phyloP scores from a whole-genome alignment of 2,329 filamentous ascomycete genomes.

The Sporothrix luriei region DNA sequence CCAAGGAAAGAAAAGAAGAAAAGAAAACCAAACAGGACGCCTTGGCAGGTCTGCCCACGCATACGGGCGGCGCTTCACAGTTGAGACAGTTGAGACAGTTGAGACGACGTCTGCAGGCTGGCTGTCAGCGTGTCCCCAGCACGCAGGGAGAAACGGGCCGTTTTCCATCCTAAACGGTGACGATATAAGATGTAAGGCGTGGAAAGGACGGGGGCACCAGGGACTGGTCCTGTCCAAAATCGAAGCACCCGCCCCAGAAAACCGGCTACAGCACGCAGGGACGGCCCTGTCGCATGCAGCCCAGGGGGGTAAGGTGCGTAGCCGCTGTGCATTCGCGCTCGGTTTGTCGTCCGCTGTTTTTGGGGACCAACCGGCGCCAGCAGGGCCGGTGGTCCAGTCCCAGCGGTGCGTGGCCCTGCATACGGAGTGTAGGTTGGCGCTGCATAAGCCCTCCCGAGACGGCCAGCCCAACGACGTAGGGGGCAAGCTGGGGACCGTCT shows the following conservation, averaged over 20 bases:
- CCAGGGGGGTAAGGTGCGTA: constrained; percentile 25
- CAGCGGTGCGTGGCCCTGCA: constrained; percentile 1
- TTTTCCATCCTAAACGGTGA: constrained; percentile 22
- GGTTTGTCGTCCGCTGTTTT: no score
- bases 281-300: constrained; percentile 11
- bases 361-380: no score
- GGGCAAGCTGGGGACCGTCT: background rate
- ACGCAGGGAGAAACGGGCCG: constrained; percentile 20
- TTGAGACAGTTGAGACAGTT: no score
- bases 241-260: background rate
- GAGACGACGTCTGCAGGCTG: background rate
- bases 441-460: constrained; percentile 2
- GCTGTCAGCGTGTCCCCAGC: background rate
- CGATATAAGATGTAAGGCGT: background rate
- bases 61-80: background rate
- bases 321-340: constrained; percentile 31
- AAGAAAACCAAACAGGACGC: no score
- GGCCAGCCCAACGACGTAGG: no score
- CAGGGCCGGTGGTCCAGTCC: background rate
- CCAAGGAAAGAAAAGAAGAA: background rate
- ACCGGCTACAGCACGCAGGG: background rate
- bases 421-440: constrained; percentile 5
- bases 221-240: background rate
- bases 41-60: no score
- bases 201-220: no score